Base-by-base conservation (phyloP, 2,329 filamentous ascomycete genomes). In the Aspergillus carbonarius region DNA sequence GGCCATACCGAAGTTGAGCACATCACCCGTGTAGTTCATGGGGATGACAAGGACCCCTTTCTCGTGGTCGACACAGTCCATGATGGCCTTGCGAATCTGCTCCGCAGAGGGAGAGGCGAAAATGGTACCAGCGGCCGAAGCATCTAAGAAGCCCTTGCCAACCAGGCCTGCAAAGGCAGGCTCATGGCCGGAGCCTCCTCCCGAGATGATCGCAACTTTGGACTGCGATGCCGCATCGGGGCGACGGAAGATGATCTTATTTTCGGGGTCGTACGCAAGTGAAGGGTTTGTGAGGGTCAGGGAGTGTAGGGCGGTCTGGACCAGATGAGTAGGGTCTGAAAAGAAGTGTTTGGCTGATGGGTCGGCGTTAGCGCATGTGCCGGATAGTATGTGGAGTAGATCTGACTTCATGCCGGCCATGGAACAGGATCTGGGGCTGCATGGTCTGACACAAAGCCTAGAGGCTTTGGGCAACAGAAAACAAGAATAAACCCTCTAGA, bases 11-110 rank as follows among this genome's bases (percentile, higher is more conserved):
- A 97, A 97, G 78, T 96, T 96, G 66, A 97, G 83, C 55, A 96
- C 85, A 73, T 93, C 90, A 37, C 90, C 90, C 1, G 92, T 96
- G 76, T 96, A 96, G 75, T 97, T 97, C 91, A 96, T 96, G 30
- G 96, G 90, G 5, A 93, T 88, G n/a, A 96, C 89, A 40, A 97
- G 75, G 1, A 96, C 89, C 23, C 93, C 93, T 61, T 85, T 84
- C 46, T 84, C 81, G 3, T 83, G 83, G 60, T 90, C 86, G 3
- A 96, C 89, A 18, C 90, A 83, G 42, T 86, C 84, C 70, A 88
- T 84, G 54, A 96, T 88, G 59, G 88, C 91, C 64, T 85, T 82
- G 56, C 91, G 85, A 55, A 97, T 87, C 78, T 97, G 93, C 76
- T 95, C 88, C 0, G 91, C 88, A 5, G 85, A 88, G 0, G 91